Base-by-base conservation (phyloP, 2,329 filamentous ascomycete genomes). In the Leptosphaerulina australis region DNA sequence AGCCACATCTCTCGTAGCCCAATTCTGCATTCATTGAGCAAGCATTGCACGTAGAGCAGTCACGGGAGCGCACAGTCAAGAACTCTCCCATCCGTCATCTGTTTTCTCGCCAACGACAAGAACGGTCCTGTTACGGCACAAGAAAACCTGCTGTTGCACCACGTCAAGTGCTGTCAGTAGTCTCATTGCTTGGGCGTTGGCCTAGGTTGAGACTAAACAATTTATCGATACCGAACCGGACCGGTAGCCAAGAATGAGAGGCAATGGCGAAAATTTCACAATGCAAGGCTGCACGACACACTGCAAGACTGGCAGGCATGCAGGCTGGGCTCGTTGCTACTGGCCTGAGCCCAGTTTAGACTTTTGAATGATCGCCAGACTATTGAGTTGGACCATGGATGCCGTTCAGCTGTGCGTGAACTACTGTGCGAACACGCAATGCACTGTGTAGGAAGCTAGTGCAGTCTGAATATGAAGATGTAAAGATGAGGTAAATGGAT, bases 401-500 rank as follows among this genome's bases (percentile, higher is more conserved):
- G n/a, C n/a, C n/a, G n/a, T 24, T 29, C 24, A 22, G 2, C 28
- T 39, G 28, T 17, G 21, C 11, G 24, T 29, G 25, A 12, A 21
- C 12, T 22, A 22, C 17, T 6, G 4, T 20, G 33, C 14, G 24
- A 34, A n/a, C 9, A 35, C 18, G 21, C 21, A 29, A 22, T 30
- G 28, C 21, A 17, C 24, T 11, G 25, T 12, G 29, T 24, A 12
- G 31, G 25, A 15, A 20, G 20, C 30, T 38, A 43, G 46, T 21
- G 39, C 33, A 9, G 28, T 35, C 25, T 9, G 20, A 31, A 24
- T 17, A 40, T 40, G 40, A 45, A 35, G 40, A 34, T 30, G 40
- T 50, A 25, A 45, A 45, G 33, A 50, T 44, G 44, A 18, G 24
- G 38, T 33, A 25, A 29, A 50, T 50, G 28, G 40, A 39, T 40